A percentile compares a stretch with the other conserved stretches of the same genome.
phyloP scores from a whole-genome alignment of 345 rosid genomes.

The Brassica juncea region DNA sequence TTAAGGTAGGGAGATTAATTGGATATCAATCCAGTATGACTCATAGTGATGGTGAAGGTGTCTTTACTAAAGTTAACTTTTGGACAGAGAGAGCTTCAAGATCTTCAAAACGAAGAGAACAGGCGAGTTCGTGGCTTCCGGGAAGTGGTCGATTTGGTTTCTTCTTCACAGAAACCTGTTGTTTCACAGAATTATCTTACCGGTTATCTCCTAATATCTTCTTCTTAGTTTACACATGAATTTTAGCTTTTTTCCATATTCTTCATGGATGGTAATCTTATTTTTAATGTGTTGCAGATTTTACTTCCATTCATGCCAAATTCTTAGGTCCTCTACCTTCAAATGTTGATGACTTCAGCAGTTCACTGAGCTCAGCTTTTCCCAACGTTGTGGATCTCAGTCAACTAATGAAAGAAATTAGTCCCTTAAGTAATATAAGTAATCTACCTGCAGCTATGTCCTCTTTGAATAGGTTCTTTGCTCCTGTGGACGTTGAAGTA shows the following conservation, averaged over 20 bases:
- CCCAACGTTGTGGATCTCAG: slow-evolving; percentile 74
- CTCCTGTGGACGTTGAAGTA: slow-evolving; percentile 66
- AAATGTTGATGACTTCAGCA: slow-evolving; percentile 57
- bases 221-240: slow-evolving; percentile 10
- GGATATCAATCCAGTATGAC: background rate
- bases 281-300: slow-evolving; percentile 52
- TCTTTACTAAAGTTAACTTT: background rate
- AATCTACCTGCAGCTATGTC: slow-evolving; percentile 56
- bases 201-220: slow-evolving; percentile 55
- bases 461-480: slow-evolving; percentile 57
- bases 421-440: slow-evolving; percentile 48
- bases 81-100: slow-evolving; percentile 70
- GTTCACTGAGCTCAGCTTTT: slow-evolving; percentile 53
- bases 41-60: background rate
- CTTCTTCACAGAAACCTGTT: slow-evolving; percentile 81
- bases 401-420: slow-evolving; percentile 62
- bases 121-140: slow-evolving; percentile 78
- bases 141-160: slow-evolving; percentile 87
- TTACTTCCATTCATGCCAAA: slow-evolving; percentile 71
- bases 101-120: slow-evolving; percentile 61
- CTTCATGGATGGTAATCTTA: background rate
- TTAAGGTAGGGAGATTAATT: slow-evolving; percentile 53
- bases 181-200: slow-evolving; percentile 77
- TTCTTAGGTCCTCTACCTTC: slow-evolving; percentile 80
- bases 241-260: background rate